Evolutionary conservation across 1,284 basidiomycete genomes (phyloP).

Genomic region (Athelia psychrophila): DNA sequence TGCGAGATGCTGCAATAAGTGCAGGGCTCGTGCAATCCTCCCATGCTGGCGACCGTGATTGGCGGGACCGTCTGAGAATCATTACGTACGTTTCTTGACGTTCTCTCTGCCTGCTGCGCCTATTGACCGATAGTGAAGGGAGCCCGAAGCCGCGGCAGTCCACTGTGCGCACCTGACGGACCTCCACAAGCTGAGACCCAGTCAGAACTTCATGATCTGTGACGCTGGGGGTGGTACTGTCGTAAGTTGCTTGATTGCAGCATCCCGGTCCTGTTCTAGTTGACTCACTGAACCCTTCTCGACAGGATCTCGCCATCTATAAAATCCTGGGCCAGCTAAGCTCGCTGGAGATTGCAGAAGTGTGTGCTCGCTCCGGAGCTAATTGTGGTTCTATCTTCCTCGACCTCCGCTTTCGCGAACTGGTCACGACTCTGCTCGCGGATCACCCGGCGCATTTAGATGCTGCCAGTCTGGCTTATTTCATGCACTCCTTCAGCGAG

Average conservation of each 20-base stretch:
- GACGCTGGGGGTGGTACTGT: conserved; percentile 84
- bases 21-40: conserved; percentile 74
- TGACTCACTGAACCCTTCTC: conserved; percentile 8
- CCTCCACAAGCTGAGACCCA: conserved; percentile 70
- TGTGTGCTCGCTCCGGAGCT: conserved; percentile 77
- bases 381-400: conserved; percentile 83
- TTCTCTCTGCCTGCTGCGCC: conserved; percentile 3
- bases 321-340: conserved; percentile 75
- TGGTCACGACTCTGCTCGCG: conserved; percentile 65
- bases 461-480: conserved; percentile 72
- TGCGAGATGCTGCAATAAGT: conserved; percentile 76
- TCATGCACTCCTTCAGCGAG: conserved; percentile 83
- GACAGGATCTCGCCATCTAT: conserved; percentile 67
- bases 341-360: conserved; percentile 80
- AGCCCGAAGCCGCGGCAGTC: conserved; percentile 83
- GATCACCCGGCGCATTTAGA: conserved; percentile 82
- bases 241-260: conserved; percentile 39
- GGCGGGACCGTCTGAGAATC: conserved; percentile 76
- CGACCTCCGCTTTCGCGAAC: conserved; percentile 76
- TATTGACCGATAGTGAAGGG: conserved; percentile 32
- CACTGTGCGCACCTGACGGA: conserved; percentile 78
- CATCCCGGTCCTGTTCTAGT: conserved; percentile 19
- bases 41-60: conserved; percentile 65
- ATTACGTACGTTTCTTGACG: conserved; percentile 66
- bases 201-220: conserved; percentile 77